These are phyloP conservation scores for Echium plantagineum DNA, from an alignment of 257 asterid species.

Conservation along the genomic window DNA sequence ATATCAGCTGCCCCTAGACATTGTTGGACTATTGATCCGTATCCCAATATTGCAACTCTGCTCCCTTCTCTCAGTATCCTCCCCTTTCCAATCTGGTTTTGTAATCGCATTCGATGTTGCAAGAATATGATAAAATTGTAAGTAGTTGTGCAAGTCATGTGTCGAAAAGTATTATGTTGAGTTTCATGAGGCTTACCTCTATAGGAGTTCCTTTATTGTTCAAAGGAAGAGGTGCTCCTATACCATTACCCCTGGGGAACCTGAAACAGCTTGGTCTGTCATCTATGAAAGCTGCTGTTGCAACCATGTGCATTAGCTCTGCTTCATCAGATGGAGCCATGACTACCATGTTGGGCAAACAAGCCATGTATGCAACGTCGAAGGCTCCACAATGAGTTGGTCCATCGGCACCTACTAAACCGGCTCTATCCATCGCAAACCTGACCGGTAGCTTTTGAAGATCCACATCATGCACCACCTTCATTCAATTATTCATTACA, in stretches of 20 bases:
- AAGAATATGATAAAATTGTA: not conserved
- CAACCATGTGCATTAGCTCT: slow-evolving; percentile 76
- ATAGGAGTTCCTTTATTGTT: slow-evolving; percentile 50
- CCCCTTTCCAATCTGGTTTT: slow-evolving; percentile 57
- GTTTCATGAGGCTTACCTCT: slow-evolving; percentile 31
- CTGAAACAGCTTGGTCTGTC: slow-evolving; percentile 73
- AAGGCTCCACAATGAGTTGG: slow-evolving; percentile 85
- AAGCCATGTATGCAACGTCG: slow-evolving; percentile 71
- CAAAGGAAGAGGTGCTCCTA: slow-evolving; percentile 44
- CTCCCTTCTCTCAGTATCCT: slow-evolving; percentile 50
- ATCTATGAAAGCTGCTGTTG: slow-evolving; percentile 66
- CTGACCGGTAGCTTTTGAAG: slow-evolving; percentile 76
- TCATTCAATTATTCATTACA: not conserved
- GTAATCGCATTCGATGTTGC: not conserved
- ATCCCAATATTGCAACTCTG: slow-evolving; percentile 61
- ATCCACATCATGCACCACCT: slow-evolving; percentile 87
- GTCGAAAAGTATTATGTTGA: too few species aligned
- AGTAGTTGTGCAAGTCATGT: too few species aligned
- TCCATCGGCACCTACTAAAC: slow-evolving; percentile 80
- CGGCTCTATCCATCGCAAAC: slow-evolving; percentile 79
- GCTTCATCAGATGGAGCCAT: slow-evolving; percentile 87
- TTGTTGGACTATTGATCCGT: slow-evolving; percentile 53
- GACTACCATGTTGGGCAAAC: slow-evolving; percentile 78
- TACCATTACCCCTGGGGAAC: slow-evolving; percentile 67
- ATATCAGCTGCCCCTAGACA: slow-evolving; percentile 51